Evolutionary conservation across 78 protist genomes (phyloP).

Genomic region (Salpingoeca rosetta): DNA sequence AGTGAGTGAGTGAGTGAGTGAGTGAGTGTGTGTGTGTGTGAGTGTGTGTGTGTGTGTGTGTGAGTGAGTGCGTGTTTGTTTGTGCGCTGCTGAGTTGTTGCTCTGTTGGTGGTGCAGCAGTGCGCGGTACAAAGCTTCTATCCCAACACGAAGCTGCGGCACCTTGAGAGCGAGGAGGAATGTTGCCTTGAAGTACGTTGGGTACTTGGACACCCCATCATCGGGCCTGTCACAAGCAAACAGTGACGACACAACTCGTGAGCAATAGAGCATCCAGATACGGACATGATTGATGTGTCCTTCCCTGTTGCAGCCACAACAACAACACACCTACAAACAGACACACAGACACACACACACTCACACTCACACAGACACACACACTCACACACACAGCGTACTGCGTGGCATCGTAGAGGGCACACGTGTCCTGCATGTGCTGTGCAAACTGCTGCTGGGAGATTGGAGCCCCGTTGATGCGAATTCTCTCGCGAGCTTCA

Average conservation of each 20-base stretch:
- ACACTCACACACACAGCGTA: no score
- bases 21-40: no score
- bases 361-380: no score
- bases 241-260: no score
- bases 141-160: background rate
- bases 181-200: background rate
- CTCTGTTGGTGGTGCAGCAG: background rate
- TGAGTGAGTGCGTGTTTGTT: no score
- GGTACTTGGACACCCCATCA: background rate
- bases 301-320: background rate
- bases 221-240: no score
- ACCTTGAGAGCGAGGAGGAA: constrained; percentile 8
- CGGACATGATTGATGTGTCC: constrained; percentile 2
- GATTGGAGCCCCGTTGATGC: constrained; percentile 28
- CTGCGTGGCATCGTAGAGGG: background rate
- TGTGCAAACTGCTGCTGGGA: constrained; percentile 13
- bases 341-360: no score
- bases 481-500: constrained; percentile 42
- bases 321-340: no score
- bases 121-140: background rate
- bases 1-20: no score
- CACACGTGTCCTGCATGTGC: constrained; percentile 8
- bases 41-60: no score
- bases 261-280: constrained; percentile 39
- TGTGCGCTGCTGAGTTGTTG: no score